These are phyloP conservation scores for Iberis pinnata DNA, from an alignment of 345 rosid genomes.

Conservation along the genomic window DNA sequence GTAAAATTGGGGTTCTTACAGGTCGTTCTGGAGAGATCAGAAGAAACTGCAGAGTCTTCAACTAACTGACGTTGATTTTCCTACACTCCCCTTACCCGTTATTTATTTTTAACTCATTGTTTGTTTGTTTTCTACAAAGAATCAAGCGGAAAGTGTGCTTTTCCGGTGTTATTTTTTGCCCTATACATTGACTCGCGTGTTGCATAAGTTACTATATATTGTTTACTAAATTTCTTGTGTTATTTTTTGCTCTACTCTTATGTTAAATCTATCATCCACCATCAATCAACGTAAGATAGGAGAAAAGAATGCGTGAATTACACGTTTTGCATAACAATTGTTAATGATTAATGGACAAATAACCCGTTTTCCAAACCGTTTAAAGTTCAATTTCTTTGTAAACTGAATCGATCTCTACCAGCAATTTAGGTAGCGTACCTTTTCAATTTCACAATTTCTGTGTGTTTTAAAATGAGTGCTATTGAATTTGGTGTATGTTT, in stretches of 20 bases:
- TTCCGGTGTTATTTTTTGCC: neutral
- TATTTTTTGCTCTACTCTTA: neutral
- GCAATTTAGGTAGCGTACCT: too few species aligned
- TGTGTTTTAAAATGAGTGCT: neutral
- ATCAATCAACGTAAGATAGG: neutral
- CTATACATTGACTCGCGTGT: neutral
- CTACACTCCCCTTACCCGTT: neutral
- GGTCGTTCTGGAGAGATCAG: slow-evolving; percentile 59
- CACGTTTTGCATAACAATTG: too few species aligned
- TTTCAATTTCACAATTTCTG: neutral
- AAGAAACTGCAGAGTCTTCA: slow-evolving; percentile 47
- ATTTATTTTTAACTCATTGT: neutral
- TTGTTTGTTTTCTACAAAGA: neutral
- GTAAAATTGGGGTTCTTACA: slow-evolving; percentile 38
- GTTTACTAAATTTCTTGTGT: neutral
- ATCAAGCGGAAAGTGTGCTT: slow-evolving; percentile 3
- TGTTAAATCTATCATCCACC: neutral
- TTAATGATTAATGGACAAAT: too few species aligned
- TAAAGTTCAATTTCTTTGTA: neutral
- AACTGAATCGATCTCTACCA: neutral
- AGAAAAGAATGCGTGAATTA: neutral
- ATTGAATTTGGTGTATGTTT: slow-evolving; percentile 2
- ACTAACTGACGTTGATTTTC: slow-evolving; percentile 24
- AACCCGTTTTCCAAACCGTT: too few species aligned
- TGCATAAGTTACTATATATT: neutral